Evolutionary conservation across 306 rosid species (phyloP), one percentile per base, ranked within the genome.

Genomic region (Cajanus cajan): DNA sequence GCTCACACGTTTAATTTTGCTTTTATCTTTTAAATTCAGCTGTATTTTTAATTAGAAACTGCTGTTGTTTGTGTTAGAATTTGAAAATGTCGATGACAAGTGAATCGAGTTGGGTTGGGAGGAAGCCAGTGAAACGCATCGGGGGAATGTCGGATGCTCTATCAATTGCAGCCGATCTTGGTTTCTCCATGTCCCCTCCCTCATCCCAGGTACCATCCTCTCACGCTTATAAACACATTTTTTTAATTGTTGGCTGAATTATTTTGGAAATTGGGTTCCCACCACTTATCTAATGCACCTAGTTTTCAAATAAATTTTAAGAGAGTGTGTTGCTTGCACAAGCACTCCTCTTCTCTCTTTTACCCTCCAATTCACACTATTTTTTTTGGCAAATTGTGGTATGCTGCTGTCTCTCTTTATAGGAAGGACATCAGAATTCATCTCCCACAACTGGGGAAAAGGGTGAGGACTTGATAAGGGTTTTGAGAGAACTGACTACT

Each of bases 81-180:
- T 64, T 65, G 62, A 57, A 76, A 82, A 89, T 87, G 90, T 90
- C 91, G 65, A 89, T 89, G 95, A 90, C 84, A 47, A 87, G 73
- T 18, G 97, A 92, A 67, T 83, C 87, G 1, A 83, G 87, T 62
- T 90, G 95, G 97, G 97, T 92, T 12, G 97, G 98, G 62, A 90
- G 87, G 89, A 94, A 92, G 83, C 97, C 97, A 37, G 76, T 88
- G 66, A 92, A 94, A 70, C 95, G 95, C 65, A 86, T 88, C 31
- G 97, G 97, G 54, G 97, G 97, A 58, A 94, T 94, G 98, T 83
- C 95, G 0, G 93, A 89, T 74, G 97, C 97, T 37, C 93, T 92
- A 59, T 89, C 97, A 19, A 88, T 94, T 33, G 98, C 98, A 11
- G 86, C 93, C 8, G 97, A 92, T 86, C 98, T 94, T 4, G 97